Percentiles rank a stretch among this genome's conserved stretches.
Evolutionary conservation across 1,139 yeast genomes (phyloP).

Genomic region (Kodamaea sp.): DNA sequence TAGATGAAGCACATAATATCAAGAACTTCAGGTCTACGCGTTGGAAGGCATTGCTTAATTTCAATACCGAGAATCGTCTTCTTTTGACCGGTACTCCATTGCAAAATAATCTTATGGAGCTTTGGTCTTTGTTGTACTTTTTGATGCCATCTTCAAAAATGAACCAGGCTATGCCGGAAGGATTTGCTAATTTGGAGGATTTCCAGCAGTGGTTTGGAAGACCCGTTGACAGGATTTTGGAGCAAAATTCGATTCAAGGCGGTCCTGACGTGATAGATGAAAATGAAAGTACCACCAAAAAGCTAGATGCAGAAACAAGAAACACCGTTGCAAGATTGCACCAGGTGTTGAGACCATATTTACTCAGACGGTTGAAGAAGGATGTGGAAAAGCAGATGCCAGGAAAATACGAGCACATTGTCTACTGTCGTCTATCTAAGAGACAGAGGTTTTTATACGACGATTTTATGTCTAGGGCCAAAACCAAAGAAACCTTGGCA

Average conservation of each 20-base stretch:
- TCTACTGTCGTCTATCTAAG: conserved; percentile 88
- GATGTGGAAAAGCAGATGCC: conserved; percentile 99
- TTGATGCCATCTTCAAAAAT: conserved; percentile 88
- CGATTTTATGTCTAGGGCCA: conserved; percentile 96
- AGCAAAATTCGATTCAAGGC: conserved; percentile 52
- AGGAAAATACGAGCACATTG: conserved; percentile 91
- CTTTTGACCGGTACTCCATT: conserved; percentile 94
- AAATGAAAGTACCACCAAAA: conserved; percentile 37
- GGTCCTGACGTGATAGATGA: conserved; percentile 49
- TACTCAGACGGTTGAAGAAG: conserved; percentile 85
- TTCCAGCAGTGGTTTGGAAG: conserved; percentile 98
- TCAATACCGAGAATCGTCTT: conserved; percentile 86
- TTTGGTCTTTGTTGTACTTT: conserved; percentile 92
- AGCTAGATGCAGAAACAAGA: conserved; percentile 66
- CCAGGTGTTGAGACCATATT: conserved; percentile 89
- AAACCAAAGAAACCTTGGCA: conserved; percentile 88
- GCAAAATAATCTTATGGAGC: conserved; percentile 87
- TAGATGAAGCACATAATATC: conserved; percentile 98
- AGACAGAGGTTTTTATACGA: conserved; percentile 91
- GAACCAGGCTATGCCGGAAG: conserved; percentile 81
- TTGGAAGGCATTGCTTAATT: conserved; percentile 94
- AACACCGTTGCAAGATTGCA: conserved; percentile 87
- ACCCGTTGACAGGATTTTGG: conserved; percentile 91
- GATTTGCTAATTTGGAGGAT: conserved; percentile 93
- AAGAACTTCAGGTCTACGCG: conserved; percentile 94